These are phyloP conservation scores for Aurinia saxatilis DNA, from an alignment of 345 rosid genomes.

Conservation along the genomic window DNA sequence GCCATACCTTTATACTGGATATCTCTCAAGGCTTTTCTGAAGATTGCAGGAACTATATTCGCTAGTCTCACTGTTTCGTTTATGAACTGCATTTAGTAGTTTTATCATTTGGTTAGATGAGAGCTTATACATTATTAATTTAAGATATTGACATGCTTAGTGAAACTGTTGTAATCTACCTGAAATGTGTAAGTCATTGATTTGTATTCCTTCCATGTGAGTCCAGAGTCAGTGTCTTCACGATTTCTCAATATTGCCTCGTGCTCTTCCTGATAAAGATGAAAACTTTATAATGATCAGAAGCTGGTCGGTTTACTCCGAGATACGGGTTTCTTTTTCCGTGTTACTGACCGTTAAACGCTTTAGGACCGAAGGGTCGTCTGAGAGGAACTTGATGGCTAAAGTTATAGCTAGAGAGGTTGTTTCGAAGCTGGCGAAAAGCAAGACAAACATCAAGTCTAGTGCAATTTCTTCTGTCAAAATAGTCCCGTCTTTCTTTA, in stretches of 20 bases:
- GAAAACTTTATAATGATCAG: neutral
- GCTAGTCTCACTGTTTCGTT: slow-evolving; percentile 25
- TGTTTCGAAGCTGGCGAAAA: slow-evolving; percentile 95
- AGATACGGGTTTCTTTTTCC: neutral
- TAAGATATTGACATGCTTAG: neutral
- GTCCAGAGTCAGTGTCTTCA: slow-evolving; percentile 15
- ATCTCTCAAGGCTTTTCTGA: slow-evolving; percentile 25
- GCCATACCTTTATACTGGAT: slow-evolving; percentile 14
- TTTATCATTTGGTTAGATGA: slow-evolving; percentile 6
- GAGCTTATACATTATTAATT: neutral
- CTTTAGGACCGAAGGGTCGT: slow-evolving; percentile 53
- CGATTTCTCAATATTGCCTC: slow-evolving; percentile 21
- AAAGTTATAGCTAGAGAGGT: slow-evolving; percentile 88
- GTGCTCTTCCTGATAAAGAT: slow-evolving; percentile 26
- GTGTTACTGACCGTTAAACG: slow-evolving; percentile 36
- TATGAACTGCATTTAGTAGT: slow-evolving; percentile 12
- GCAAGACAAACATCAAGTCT: slow-evolving; percentile 90
- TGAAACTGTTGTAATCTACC: slow-evolving; percentile 11
- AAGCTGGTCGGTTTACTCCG: neutral
- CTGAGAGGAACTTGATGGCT: slow-evolving; percentile 69
- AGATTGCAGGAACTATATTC: slow-evolving; percentile 18
- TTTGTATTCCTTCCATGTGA: slow-evolving; percentile 58
- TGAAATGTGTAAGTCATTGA: slow-evolving; percentile 61
- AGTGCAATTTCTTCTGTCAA: slow-evolving; percentile 82
- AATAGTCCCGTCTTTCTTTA: slow-evolving; percentile 66